Conservation (phyloP, 306 rosid genomes). For the Myrica gale region DNA sequence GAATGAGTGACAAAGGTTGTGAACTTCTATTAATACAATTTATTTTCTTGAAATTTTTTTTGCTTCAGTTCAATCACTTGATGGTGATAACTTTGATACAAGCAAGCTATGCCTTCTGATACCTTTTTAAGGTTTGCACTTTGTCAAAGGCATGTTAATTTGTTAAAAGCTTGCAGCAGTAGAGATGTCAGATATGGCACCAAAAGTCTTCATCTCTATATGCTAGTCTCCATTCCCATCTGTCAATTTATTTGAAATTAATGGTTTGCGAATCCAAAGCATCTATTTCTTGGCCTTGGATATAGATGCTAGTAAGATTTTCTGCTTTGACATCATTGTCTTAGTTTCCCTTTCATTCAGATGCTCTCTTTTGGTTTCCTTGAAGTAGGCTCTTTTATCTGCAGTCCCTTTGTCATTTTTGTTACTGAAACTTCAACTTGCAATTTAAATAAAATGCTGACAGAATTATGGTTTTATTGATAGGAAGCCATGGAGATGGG, state of each 20-base stretch:
- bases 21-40: constrained; percentile 12
- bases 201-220: constrained; percentile 9
- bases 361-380: not conserved
- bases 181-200: not conserved
- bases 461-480: constrained; percentile 23
- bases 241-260: not conserved
- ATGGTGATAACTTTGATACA: constrained; percentile 6
- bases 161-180: constrained; percentile 11
- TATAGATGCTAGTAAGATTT: not conserved
- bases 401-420: not conserved
- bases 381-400: not conserved
- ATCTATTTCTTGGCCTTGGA: constrained; percentile 1
- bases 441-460: constrained; percentile 16
- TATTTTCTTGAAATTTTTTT: constrained; percentile 17
- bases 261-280: not conserved
- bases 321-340: not conserved
- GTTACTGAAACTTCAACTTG: not conserved
- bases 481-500: constrained; percentile 96
- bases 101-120: constrained; percentile 12
- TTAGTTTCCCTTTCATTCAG: not conserved
- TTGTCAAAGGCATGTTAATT: constrained; percentile 11
- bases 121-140: constrained; percentile 19
- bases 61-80: constrained; percentile 11
- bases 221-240: not conserved
- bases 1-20: constrained; percentile 90